Evolutionary conservation across 768 basidiomycete species (phyloP), one percentile per base, ranked within the genome.

Genomic region (Leucocoprinus birnbaumii): DNA sequence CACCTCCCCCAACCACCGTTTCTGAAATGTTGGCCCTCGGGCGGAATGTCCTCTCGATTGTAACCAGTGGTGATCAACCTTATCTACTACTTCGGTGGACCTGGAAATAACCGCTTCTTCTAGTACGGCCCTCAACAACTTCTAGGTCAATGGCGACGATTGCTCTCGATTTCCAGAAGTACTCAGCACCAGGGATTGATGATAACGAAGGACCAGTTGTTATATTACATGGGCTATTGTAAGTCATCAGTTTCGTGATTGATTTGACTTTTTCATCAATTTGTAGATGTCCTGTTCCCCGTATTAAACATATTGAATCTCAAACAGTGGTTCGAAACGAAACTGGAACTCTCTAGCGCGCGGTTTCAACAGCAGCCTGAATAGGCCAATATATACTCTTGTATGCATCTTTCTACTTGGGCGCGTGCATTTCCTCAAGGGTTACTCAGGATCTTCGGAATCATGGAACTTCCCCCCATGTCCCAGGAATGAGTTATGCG

Each of bases 261-360:
- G 24, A 54, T 31, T 45, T 51, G 25, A 43, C 42, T 40, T 40
- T 47, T 27, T 53, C 27, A 56, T 35, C 41, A 40, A 56, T 16
- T 22, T 53, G 34, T 51, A 51, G 42, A 37, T 46, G 24, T 27
- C 35, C 27, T 43, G 43, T n/a, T n/a, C n/a, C n/a, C n/a, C n/a
- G 48, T n/a, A 31, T 18, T n/a, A 22, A 21, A 14, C 25, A n/a
- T n/a, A n/a, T n/a, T 19, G 2, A 27, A 40, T 24, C 19, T 43
- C 18, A 37, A 26, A 61, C n/a, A 94, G 91, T 61, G 93, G 92
- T 0, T 91, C 87, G 37, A 94, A 94, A 65, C 82, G 93, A 56
- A 96, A 96, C 66, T 97, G 92, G 91, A 73, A 80, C 4, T 89
- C 90, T 0, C 75, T 96, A 3, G 81, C 89, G 5, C 91, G 89